Base-by-base conservation (phyloP, 805 yeast genomes). In the Metschnikowia baotianmanensis region DNA sequence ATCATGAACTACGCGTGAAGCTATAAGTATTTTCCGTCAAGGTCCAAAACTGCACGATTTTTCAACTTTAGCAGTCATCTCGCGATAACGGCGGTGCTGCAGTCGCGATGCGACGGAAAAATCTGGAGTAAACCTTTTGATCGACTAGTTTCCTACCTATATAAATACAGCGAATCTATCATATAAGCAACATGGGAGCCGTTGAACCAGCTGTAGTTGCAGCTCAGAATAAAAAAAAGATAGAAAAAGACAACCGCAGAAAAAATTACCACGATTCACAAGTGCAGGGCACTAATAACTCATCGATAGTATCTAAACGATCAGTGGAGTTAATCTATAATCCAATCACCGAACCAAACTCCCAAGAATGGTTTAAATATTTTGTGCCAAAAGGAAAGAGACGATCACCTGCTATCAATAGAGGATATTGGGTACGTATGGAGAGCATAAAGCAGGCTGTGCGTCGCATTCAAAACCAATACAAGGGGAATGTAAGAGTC, bases 401-500 rank as follows among this genome's bases (percentile, higher is more conserved):
- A 57, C 64, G 95, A 33, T 80, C 91, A 0, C 95, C 95, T 0
- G 81, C 85, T 4, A 84, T 86, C 27, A 86, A 86, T 53, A 64
- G 95, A 50, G 95, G 95, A 0, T 86, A 86, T 59, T 86, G 93
- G 90, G 66, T 83, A 9, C 67, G 95, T 43, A 80, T 86, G 79
- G 80, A 82, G 51, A 78, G 86, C 3, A 80, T 86, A 36, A 72
- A 77, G 45, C 67, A 69, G 30, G 61, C 77, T 28, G 65, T 85
- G 11, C 61, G 67, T 20, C 61, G 71, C 19, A 77, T 85, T n/a
- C 57, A 74, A 2, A 43, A 28, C 5, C 36, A 52, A 8, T 57
- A 62, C 18, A 56, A 48, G 3, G 44, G 42, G 3, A 43, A 51
- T 5, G 65, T 76, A 5, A 56, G 63, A 10, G 68, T 86, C 1